Evolutionary conservation across 2,329 filamentous ascomycete genomes (phyloP), one percentile per base, ranked within the genome.

Genomic region (Remersonia thermophila): DNA sequence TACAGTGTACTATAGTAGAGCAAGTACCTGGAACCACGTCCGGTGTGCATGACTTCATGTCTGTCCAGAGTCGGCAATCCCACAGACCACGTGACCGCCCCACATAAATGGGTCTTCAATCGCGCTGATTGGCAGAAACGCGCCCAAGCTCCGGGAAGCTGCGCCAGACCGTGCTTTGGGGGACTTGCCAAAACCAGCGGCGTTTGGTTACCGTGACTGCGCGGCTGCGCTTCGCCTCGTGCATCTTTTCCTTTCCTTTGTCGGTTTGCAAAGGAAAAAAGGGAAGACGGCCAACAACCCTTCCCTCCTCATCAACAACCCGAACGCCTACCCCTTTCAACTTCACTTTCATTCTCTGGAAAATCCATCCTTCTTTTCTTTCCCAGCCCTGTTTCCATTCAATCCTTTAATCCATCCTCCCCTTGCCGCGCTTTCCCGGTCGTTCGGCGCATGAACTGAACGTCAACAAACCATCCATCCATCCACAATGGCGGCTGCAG

Each of bases 401-500:
- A 27, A 35, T 18, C 3, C 17, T 14, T 17, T n/a, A 11, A n/a
- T 32, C 33, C n/a, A 25, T 23, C 17, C n/a, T 25, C 30, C 29
- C 18, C 27, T n/a, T n/a, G n/a, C n/a, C n/a, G n/a, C n/a, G n/a
- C n/a, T n/a, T n/a, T n/a, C n/a, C n/a, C n/a, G n/a, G n/a, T n/a
- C n/a, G n/a, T n/a, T n/a, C 29, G 28, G 11, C 42, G 29, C 16
- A 45, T 49, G 45, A 41, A 40, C 40, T 47, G 43, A 42, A 23
- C 20, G 9, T 23, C 20, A 23, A 23, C 20, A 23, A 23, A 23
- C 5, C 5, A 23, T 23, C 20, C 20, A 23, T 5, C 38, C 41
- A 47, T 60, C 47, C 50, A 62, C 48, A 47, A 80, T 80, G 76
- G 73, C 69, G 59, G 65, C 64, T 51, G 66, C 66, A 44, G 64